Conservation (phyloP, 495 filamentous ascomycete genomes). For the Baudoinia panamericana region DNA sequence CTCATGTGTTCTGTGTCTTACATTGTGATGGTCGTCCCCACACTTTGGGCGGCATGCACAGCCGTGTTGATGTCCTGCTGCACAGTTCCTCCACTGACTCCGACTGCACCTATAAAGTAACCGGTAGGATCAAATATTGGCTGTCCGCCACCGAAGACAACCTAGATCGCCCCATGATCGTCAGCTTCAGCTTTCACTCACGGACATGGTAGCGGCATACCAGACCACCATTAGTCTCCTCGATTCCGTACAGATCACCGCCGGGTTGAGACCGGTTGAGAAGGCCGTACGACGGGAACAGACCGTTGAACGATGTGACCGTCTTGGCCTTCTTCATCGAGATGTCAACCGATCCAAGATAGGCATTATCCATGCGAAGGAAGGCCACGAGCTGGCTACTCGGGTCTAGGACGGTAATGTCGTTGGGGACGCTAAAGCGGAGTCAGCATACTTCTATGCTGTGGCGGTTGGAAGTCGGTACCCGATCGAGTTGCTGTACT, state of each 20-base stretch:
- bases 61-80: constrained; percentile 15
- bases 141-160: constrained; percentile 20
- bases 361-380: constrained; percentile 18
- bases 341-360: constrained; percentile 17
- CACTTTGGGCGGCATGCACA: constrained; percentile 11
- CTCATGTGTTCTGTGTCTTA: no score
- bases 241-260: constrained; percentile 13
- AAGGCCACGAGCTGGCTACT: constrained; percentile 17
- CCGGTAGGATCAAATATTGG: constrained; percentile 16
- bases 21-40: constrained; percentile 7
- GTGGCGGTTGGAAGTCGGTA: background rate
- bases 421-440: constrained; percentile 5
- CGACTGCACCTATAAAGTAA: constrained; percentile 18
- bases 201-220: background rate
- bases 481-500: background rate
- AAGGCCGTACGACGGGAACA: constrained; percentile 6
- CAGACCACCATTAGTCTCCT: constrained; percentile 20
- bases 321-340: constrained; percentile 21
- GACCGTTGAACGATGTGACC: constrained; percentile 17
- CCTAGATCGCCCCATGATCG: background rate
- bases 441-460: background rate
- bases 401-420: constrained; percentile 19
- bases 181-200: background rate
- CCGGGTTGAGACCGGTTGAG: constrained; percentile 9
- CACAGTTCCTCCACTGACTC: constrained; percentile 19